These are phyloP conservation scores for Mortierella sp. DNA, from an alignment of 371 early-diverging fungal genomes.

Conservation along the genomic window DNA sequence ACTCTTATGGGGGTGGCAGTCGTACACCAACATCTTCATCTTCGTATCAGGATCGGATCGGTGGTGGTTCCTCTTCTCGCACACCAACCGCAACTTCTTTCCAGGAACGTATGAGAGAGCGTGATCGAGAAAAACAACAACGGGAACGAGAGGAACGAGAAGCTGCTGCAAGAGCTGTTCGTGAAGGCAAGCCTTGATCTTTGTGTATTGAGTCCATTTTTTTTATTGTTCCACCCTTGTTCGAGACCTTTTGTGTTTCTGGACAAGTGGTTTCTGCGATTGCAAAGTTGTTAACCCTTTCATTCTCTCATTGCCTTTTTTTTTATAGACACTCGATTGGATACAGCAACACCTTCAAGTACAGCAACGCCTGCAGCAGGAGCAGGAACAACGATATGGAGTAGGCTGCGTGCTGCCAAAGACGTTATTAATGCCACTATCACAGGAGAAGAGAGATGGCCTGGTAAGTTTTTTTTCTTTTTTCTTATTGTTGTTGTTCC, in stretches of 20 bases:
- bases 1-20: constrained; percentile 20
- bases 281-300: background rate
- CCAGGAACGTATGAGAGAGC: constrained; percentile 51
- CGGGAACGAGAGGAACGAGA: constrained; percentile 50
- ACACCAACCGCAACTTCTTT: constrained; percentile 42
- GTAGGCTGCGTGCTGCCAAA: constrained; percentile 67
- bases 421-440: constrained; percentile 69
- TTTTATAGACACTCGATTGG: constrained; percentile 5
- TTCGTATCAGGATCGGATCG: constrained; percentile 37
- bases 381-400: constrained; percentile 62
- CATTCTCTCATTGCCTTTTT: constrained; percentile 1
- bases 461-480: constrained; percentile 32
- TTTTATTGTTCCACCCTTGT: background rate
- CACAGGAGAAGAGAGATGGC: constrained; percentile 60
- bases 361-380: constrained; percentile 27
- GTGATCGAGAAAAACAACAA: constrained; percentile 48
- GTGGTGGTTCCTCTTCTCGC: constrained; percentile 1
- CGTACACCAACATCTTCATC: constrained; percentile 29
- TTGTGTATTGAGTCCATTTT: background rate
- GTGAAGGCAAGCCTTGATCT: constrained; percentile 28
- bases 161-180: constrained; percentile 30
- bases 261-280: too few species aligned
- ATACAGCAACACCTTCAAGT: constrained; percentile 7
- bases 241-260: background rate
- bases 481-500: background rate